These are phyloP conservation scores for Galerina marginata DNA, from an alignment of 768 basidiomycete genomes.

Conservation along the genomic window DNA sequence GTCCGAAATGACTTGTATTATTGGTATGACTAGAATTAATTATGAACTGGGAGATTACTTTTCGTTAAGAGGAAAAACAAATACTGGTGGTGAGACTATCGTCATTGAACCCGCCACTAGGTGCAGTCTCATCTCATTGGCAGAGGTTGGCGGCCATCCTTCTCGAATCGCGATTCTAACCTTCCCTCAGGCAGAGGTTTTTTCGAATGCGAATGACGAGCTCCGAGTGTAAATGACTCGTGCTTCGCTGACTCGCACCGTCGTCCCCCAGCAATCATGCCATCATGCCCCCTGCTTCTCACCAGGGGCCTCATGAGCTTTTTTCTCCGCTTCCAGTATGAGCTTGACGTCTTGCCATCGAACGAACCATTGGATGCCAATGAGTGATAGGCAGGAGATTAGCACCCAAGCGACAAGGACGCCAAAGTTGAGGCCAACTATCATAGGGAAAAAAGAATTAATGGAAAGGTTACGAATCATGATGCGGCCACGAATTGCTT, in stretches of 20 bases:
- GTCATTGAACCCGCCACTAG: too few relatives aligned
- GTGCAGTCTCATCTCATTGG: too few relatives aligned
- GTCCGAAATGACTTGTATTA: too few relatives aligned
- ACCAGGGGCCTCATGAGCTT: too few relatives aligned
- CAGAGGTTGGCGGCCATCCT: too few relatives aligned
- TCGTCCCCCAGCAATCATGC: neutral
- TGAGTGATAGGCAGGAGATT: slow-evolving; percentile 59
- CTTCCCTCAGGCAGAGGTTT: too few relatives aligned
- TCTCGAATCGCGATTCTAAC: too few relatives aligned
- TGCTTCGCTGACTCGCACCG: neutral
- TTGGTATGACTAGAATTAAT: too few relatives aligned
- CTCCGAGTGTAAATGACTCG: neutral
- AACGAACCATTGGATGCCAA: slow-evolving; percentile 51
- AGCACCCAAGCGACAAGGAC: slow-evolving; percentile 60
- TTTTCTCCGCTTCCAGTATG: neutral
- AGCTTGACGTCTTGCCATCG: slow-evolving; percentile 25
- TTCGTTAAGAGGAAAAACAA: too few relatives aligned
- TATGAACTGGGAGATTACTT: too few relatives aligned
- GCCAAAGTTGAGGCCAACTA: slow-evolving; percentile 69
- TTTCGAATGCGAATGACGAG: neutral
- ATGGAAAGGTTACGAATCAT: neutral
- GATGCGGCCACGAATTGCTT: slow-evolving; percentile 24
- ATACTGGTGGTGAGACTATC: too few relatives aligned
- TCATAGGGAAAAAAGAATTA: neutral
- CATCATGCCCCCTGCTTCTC: neutral